These are phyloP conservation scores for Debaryomyces maramus DNA, from an alignment of 805 yeast species.

Conservation along the genomic window DNA sequence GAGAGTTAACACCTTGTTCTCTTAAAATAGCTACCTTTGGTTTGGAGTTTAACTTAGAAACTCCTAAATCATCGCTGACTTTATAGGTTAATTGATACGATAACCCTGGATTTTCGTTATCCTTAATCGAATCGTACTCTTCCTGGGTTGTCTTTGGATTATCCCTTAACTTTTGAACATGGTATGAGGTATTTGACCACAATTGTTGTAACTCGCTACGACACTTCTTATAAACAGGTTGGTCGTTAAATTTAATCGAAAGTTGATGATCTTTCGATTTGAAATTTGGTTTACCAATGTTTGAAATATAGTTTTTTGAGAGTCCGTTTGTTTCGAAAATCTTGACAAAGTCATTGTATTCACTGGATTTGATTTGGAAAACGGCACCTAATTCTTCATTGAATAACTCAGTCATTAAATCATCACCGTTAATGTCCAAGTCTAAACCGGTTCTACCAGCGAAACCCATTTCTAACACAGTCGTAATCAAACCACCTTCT, in stretches of 20 bases:
- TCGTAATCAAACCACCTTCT: constrained; percentile 91
- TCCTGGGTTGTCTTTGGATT: constrained; percentile 89
- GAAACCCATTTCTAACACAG: constrained; percentile 93
- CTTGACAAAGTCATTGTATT: constrained; percentile 53
- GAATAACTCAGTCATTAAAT: constrained; percentile 61
- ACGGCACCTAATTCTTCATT: constrained; percentile 96
- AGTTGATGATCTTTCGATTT: constrained; percentile 44
- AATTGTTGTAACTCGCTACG: constrained; percentile 74
- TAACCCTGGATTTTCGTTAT: constrained; percentile 88
- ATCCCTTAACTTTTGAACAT: constrained; percentile 88
- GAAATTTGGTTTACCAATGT: constrained; percentile 71
- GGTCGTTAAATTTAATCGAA: constrained; percentile 47
- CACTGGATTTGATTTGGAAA: constrained; percentile 71
- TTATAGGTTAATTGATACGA: constrained; percentile 74
- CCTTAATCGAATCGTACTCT: constrained; percentile 73
- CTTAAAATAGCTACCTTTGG: constrained; percentile 96
- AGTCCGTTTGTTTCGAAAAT: constrained; percentile 63
- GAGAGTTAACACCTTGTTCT: constrained; percentile 98
- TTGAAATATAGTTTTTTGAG: constrained; percentile 48
- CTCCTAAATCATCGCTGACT: constrained; percentile 50
- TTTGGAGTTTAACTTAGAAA: constrained; percentile 37
- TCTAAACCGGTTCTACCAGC: constrained; percentile 88
- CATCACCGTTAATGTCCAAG: constrained; percentile 46
- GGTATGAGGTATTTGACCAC: constrained; percentile 88
- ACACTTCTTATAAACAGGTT: constrained; percentile 47